Evolutionary conservation across 352 stramenopile genomes (phyloP), one percentile per base, ranked within the genome.

Genomic region (Globisporangium parvum): DNA sequence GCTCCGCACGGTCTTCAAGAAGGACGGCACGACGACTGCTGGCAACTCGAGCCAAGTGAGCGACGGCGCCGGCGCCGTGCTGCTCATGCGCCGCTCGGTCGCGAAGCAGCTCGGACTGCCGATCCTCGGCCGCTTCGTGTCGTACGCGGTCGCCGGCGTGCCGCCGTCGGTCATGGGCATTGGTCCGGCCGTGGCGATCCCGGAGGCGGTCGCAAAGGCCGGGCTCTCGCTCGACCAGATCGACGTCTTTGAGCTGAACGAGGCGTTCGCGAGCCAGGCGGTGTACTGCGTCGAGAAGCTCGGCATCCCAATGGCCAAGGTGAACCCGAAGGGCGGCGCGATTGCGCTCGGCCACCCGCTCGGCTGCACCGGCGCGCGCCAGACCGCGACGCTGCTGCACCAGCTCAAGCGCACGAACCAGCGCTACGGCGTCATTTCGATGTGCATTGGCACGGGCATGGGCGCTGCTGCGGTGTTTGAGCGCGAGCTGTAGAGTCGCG

Each of bases 381-480:
- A 96, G 65, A 77, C 97, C 49, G 87, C 86, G n/a, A 97, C 91
- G 48, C 69, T 98, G 28, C 58, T 98, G 44, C 76, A 96, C 67
- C 83, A 97, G 66, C 78, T 98, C 57, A 93, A 96, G 69, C 77
- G 89, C 47, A 87, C 71, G 51, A 83, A 91, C 31, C 71, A 85
- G 57, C 70, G 73, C 47, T 94, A 92, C 58, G 92, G 91, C 51
- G 82, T 97, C 51, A 88, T 97, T 48, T 96, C 82, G 54, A 98
- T 98, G 90, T 98, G 95, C 73, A 96, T 98, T 69, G 95, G 95
- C 60, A 97, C 88, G 51, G 95, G 95, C 53, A 97, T 97, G 89
- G 95, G 92, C 37, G 92, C 89, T 24, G 95, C 95, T 53, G 89
- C 90, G 44, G 80, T 98, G 48, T 83, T 98, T 50, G 92, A 98